Conservation (phyloP, 176 grass and related monocot genomes). For the Neostapfia colusana region DNA sequence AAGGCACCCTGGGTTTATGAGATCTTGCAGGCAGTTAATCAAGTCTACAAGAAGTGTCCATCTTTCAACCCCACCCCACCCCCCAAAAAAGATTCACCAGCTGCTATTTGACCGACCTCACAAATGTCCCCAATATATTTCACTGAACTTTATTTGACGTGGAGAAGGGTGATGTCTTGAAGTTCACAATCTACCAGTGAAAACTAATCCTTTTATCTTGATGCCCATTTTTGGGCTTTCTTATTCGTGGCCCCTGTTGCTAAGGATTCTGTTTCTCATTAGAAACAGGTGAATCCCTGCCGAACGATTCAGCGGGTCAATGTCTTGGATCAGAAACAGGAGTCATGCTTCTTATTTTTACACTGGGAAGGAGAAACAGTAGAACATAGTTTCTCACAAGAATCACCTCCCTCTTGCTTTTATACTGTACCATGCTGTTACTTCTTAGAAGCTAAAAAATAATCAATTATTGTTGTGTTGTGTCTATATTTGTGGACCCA, state of each 20-base stretch:
- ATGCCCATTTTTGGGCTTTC: neutral
- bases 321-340: neutral
- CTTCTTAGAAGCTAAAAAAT: neutral
- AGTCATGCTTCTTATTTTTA: neutral
- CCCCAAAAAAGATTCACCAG: no score
- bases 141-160: neutral
- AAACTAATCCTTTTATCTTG: neutral
- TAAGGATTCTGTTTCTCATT: no score
- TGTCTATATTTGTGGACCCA: no score
- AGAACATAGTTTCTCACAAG: neutral
- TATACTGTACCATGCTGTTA: neutral
- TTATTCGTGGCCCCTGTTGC: neutral
- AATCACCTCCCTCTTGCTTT: neutral
- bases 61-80: no score
- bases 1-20: no score
- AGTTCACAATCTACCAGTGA: neutral
- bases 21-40: no score
- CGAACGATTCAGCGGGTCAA: no score
- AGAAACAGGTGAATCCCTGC: no score
- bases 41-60: no score
- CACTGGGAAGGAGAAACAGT: neutral
- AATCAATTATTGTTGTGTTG: no score
- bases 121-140: neutral
- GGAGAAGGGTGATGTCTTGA: neutral
- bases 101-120: no score